A percentile compares a stretch with the other conserved stretches of the same genome.
phyloP scores from a whole-genome alignment of 1,284 basidiomycete species.

The Rugosomyces carneus region DNA sequence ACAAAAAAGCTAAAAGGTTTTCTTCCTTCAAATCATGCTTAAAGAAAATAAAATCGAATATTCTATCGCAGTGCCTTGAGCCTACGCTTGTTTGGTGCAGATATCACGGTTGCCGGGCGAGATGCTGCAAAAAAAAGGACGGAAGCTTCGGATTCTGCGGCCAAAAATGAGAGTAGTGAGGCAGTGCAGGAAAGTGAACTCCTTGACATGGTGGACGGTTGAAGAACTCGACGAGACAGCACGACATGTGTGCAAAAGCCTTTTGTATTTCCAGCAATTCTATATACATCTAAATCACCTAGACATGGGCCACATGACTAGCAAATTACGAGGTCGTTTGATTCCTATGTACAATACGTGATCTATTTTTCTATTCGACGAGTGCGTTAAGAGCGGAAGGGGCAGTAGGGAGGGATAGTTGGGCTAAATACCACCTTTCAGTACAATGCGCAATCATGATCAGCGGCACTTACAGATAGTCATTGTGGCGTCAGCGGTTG shows the following conservation, averaged over 20 bases:
- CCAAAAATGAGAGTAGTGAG: conserved; percentile 2
- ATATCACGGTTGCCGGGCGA: conserved; percentile 54
- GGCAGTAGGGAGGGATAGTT: conserved; percentile 75
- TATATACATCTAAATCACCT: too few relatives aligned
- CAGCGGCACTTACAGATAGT: conserved; percentile 38
- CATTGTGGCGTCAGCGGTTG: conserved; percentile 42
- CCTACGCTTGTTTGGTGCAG: conserved; percentile 72
- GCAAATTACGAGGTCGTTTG: too few relatives aligned
- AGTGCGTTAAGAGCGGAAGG: conserved; percentile 81
- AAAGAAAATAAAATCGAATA: neutral
- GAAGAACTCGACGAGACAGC: too few relatives aligned
- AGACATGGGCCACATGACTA: too few relatives aligned
- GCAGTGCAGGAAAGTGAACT: conserved; percentile 11
- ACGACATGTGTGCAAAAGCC: too few relatives aligned
- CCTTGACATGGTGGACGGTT: conserved; percentile 4
- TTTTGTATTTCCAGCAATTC: too few relatives aligned
- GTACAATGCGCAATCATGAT: neutral
- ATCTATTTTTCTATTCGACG: too few relatives aligned
- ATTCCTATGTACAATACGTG: too few relatives aligned
- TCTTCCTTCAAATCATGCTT: too few relatives aligned
- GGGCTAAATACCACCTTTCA: conserved; percentile 42
- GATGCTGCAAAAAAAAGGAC: conserved; percentile 20
- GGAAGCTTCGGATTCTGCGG: conserved; percentile 3
- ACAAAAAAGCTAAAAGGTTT: conserved; percentile 88
- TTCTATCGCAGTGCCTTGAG: conserved; percentile 63